Conservation (phyloP, 495 filamentous ascomycete species). For the Beverwykella pulmonaria region DNA sequence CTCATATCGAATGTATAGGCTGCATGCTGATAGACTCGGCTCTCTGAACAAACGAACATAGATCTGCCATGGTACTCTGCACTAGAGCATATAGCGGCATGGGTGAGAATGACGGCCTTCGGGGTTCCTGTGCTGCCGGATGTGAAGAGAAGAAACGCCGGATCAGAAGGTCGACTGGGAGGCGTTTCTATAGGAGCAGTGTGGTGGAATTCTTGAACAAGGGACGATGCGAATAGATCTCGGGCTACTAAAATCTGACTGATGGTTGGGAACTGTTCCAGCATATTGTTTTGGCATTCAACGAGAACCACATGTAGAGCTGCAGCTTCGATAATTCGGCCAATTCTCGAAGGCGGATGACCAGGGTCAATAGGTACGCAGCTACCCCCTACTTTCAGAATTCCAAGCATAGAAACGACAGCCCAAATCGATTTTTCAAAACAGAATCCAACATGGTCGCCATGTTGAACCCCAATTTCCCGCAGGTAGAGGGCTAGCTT, state of each 20-base stretch:
- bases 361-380: background rate
- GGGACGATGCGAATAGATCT: background rate
- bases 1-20: background rate
- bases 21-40: background rate
- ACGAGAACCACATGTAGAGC: background rate
- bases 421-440: background rate
- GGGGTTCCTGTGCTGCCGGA: background rate
- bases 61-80: background rate
- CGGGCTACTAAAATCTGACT: background rate
- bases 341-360: background rate
- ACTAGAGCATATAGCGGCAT: background rate
- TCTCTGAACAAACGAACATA: background rate
- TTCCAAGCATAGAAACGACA: background rate
- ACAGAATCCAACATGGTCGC: background rate
- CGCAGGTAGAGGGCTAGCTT: background rate
- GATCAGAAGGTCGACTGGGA: background rate
- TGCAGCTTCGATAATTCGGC: background rate
- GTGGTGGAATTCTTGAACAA: background rate
- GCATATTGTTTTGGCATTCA: background rate
- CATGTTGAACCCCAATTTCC: background rate
- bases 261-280: background rate
- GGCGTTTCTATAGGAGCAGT: background rate
- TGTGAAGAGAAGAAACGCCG: background rate
- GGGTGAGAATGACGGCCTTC: background rate
- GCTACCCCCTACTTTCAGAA: background rate